These are phyloP conservation scores for Ustilago shanxiensis DNA, from an alignment of 1,284 basidiomycete genomes.

Conservation along the genomic window DNA sequence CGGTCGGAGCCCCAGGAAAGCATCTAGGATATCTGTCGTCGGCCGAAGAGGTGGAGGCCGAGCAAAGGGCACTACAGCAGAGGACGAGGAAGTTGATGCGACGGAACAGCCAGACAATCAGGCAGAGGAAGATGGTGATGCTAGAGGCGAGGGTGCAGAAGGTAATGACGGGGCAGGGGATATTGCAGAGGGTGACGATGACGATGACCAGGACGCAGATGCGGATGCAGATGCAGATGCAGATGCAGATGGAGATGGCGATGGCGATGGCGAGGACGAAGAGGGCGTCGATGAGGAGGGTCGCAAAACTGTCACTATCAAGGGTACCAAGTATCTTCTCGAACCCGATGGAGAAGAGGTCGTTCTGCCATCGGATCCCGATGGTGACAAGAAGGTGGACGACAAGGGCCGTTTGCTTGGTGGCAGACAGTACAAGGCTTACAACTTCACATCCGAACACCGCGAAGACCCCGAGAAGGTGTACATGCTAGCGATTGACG, in stretches of 20 bases:
- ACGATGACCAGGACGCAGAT: slow-evolving; percentile 19
- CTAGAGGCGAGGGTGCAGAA: slow-evolving; percentile 5
- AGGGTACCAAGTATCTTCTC: slow-evolving; percentile 81
- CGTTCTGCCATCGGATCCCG: slow-evolving; percentile 83
- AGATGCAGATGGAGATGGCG: slow-evolving; percentile 16
- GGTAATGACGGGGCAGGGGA: slow-evolving; percentile 2
- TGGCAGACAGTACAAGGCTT: slow-evolving; percentile 87
- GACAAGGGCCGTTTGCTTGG: slow-evolving; percentile 84
- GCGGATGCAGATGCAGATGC: slow-evolving; percentile 23
- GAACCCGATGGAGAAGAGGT: slow-evolving; percentile 90
- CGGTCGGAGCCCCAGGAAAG: slow-evolving; percentile 30
- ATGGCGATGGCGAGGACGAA: slow-evolving; percentile 23
- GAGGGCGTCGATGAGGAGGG: slow-evolving; percentile 45
- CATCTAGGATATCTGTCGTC: slow-evolving; percentile 23
- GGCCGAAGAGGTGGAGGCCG: slow-evolving; percentile 18
- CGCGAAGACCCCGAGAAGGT: slow-evolving; percentile 82
- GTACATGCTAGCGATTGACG: slow-evolving; percentile 97
- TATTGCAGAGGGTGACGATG: slow-evolving; percentile 15
- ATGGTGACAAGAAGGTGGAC: slow-evolving; percentile 93
- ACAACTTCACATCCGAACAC: slow-evolving; percentile 84
- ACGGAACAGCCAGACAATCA: slow-evolving; percentile 16
- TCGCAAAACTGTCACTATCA: slow-evolving; percentile 78
- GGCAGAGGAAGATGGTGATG: slow-evolving; percentile 27
- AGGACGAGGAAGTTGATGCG: slow-evolving; percentile 21
- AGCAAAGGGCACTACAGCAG: slow-evolving; percentile 15